These are phyloP conservation scores for Abortiporus biennis DNA, from an alignment of 1,284 basidiomycete species.

Conservation along the genomic window DNA sequence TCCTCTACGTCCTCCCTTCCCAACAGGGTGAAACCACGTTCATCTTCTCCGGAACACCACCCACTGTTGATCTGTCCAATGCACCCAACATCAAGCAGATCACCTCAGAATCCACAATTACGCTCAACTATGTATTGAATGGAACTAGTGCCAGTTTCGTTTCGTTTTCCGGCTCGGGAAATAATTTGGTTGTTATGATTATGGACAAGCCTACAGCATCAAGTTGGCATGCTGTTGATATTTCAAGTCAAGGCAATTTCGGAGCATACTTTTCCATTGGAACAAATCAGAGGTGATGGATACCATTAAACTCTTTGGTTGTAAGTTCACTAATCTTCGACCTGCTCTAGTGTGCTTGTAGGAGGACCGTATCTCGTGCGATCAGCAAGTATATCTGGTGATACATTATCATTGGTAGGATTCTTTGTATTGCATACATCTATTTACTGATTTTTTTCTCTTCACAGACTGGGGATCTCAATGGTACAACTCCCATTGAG, in stretches of 20 bases:
- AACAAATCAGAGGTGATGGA: slow-evolving; percentile 36
- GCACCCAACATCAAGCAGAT: slow-evolving; percentile 23
- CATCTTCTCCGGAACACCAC: slow-evolving; percentile 24
- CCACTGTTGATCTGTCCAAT: slow-evolving; percentile 22
- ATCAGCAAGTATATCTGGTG: slow-evolving; percentile 30
- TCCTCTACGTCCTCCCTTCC: slow-evolving; percentile 36
- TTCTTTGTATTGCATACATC: not conserved
- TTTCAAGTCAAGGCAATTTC: slow-evolving; percentile 31
- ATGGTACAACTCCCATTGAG: slow-evolving; percentile 38
- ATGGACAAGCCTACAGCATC: slow-evolving; percentile 41
- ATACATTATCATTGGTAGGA: slow-evolving; percentile 30
- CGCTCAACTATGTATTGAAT: slow-evolving; percentile 30
- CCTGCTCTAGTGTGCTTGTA: slow-evolving; percentile 35
- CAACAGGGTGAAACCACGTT: slow-evolving; percentile 40
- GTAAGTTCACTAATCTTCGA: not conserved
- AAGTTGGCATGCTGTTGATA: slow-evolving; percentile 41
- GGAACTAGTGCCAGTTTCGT: slow-evolving; percentile 32
- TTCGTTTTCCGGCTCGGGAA: slow-evolving; percentile 22
- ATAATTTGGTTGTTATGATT: slow-evolving; percentile 30
- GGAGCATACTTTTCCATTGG: slow-evolving; percentile 42
- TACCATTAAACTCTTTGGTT: not conserved
- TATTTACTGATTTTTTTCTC: not conserved
- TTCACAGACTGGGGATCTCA: slow-evolving; percentile 38
- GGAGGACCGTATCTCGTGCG: slow-evolving; percentile 47
- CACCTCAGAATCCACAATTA: slow-evolving; percentile 29